Evolutionary conservation across 2,329 filamentous ascomycete genomes (phyloP).

Genomic region (Ascocoryne sarcoides): DNA sequence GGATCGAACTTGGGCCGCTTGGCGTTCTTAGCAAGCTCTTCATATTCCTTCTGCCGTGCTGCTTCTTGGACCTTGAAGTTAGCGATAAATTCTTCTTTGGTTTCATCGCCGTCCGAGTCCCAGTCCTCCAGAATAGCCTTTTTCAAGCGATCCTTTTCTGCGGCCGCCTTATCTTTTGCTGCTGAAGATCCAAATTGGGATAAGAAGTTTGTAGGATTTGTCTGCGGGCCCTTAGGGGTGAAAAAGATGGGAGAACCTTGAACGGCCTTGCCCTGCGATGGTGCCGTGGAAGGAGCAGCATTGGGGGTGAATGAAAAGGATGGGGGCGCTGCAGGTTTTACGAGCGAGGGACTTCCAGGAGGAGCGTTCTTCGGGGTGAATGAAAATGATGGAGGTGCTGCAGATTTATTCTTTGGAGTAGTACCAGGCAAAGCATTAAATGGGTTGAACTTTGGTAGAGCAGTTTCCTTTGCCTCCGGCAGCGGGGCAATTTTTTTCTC

Average conservation of each 20-base stretch:
- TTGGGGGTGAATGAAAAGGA: conserved; percentile 1
- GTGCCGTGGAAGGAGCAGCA: too few relatives aligned
- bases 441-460: background rate
- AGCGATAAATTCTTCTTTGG: conserved; percentile 17
- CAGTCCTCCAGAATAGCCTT: conserved; percentile 22
- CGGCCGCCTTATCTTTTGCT: too few relatives aligned
- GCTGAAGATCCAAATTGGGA: too few relatives aligned
- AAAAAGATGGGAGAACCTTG: too few relatives aligned
- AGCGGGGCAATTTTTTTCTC: conserved; percentile 15
- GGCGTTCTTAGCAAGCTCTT: conserved; percentile 13
- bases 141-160: too few relatives aligned
- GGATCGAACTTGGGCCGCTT: conserved; percentile 11
- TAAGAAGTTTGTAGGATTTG: too few relatives aligned
- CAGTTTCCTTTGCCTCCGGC: background rate
- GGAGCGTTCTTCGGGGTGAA: conserved; percentile 12
- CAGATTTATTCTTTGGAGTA: background rate
- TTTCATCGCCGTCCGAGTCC: conserved; percentile 26
- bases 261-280: too few relatives aligned
- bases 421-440: conserved; percentile 1
- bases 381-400: background rate
- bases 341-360: conserved; percentile 22
- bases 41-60: conserved; percentile 17
- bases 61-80: too few relatives aligned
- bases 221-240: too few relatives aligned
- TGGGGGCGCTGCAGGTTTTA: conserved; percentile 4